These are phyloP conservation scores for Blastobotrys americana DNA, from an alignment of 805 yeast genomes.

Conservation along the genomic window DNA sequence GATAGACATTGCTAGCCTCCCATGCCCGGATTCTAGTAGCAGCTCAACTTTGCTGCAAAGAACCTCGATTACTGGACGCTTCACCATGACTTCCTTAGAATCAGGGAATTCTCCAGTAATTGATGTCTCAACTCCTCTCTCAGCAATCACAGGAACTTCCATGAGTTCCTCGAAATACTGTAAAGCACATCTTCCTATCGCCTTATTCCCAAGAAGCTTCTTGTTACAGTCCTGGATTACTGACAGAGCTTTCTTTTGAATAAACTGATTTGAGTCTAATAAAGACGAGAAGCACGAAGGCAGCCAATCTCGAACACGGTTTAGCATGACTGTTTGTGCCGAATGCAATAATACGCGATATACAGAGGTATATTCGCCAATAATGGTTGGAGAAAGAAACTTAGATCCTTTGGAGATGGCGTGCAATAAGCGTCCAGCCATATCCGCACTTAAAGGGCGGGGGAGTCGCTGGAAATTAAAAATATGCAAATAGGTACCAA, in stretches of 20 bases:
- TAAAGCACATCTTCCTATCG: constrained; percentile 9
- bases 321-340: constrained; percentile 11
- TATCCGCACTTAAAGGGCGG: constrained; percentile 10
- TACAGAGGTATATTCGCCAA: constrained; percentile 13
- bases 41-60: constrained; percentile 4
- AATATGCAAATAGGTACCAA: constrained; percentile 19
- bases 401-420: constrained; percentile 12
- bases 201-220: constrained; percentile 10
- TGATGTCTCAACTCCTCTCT: background rate
- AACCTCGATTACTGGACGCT: constrained; percentile 3
- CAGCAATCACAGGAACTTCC: background rate
- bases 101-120: too few relatives aligned
- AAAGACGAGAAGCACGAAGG: constrained; percentile 12
- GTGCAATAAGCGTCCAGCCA: constrained; percentile 13
- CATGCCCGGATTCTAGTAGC: constrained; percentile 8
- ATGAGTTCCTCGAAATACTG: constrained; percentile 4
- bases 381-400: constrained; percentile 14
- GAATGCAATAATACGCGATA: constrained; percentile 11
- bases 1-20: constrained; percentile 12
- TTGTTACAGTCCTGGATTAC: constrained; percentile 14
- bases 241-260: constrained; percentile 15
- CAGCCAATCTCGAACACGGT: constrained; percentile 14
- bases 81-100: background rate
- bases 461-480: constrained; percentile 18
- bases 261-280: constrained; percentile 7